Evolutionary conservation across 345 rosid genomes (phyloP).

Genomic region (Triadica sebifera): DNA sequence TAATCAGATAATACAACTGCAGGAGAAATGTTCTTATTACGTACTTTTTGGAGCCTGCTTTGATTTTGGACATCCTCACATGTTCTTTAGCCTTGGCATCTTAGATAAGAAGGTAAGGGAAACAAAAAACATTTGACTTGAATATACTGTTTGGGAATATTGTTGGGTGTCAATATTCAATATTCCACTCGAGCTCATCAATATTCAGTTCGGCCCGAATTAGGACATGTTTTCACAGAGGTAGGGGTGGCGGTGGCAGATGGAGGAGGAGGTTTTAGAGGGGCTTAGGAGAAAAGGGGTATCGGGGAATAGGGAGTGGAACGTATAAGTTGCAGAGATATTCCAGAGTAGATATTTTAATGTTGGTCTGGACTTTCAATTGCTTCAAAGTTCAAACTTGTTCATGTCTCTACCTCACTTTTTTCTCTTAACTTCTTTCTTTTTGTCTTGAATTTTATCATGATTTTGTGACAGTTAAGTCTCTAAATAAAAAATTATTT

Average conservation of each 20-base stretch:
- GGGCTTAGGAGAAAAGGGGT: slow-evolving; percentile 1
- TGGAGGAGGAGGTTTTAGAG: slow-evolving; percentile 13
- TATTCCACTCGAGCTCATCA: too few relatives aligned
- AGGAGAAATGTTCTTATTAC: not conserved
- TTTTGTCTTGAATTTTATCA: too few relatives aligned
- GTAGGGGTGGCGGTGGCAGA: not conserved
- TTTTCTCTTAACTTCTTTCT: too few relatives aligned
- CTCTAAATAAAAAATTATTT: too few relatives aligned
- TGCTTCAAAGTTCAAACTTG: not conserved
- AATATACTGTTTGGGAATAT: too few relatives aligned
- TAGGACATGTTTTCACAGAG: not conserved
- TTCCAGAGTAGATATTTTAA: not conserved
- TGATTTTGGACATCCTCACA: not conserved
- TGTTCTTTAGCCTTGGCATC: not conserved
- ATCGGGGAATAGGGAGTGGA: not conserved
- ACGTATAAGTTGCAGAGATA: not conserved
- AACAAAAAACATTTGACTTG: not conserved
- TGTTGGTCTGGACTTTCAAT: not conserved
- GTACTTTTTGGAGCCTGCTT: not conserved
- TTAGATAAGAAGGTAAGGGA: too few relatives aligned
- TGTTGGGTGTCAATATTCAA: too few relatives aligned
- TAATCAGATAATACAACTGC: not conserved
- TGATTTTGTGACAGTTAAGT: too few relatives aligned
- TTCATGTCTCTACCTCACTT: too few relatives aligned
- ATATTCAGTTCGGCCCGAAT: too few relatives aligned